Evolutionary conservation across 1,284 basidiomycete genomes (phyloP).

Genomic region (Apiotrichum laibachii): DNA sequence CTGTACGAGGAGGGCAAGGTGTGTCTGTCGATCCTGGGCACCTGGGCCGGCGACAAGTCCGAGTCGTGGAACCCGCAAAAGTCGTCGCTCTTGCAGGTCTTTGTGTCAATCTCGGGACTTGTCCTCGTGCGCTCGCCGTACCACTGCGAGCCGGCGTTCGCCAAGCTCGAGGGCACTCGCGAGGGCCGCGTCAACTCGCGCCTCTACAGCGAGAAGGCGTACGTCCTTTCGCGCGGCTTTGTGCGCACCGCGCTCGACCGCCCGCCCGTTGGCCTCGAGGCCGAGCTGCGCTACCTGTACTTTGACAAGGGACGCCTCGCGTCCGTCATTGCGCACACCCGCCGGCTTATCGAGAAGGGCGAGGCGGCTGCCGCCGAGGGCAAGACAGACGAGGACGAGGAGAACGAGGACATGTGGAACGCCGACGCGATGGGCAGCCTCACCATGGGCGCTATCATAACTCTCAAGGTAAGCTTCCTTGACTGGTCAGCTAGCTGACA

Average conservation of each 20-base stretch:
- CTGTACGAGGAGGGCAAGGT: conserved; percentile 95
- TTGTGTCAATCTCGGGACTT: conserved; percentile 89
- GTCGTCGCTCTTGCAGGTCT: conserved; percentile 83
- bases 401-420: conserved; percentile 51
- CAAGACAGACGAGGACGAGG: conserved; percentile 36
- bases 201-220: conserved; percentile 70
- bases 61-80: conserved; percentile 71
- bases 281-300: conserved; percentile 75
- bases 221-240: conserved; percentile 82
- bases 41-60: conserved; percentile 82
- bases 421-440: conserved; percentile 67
- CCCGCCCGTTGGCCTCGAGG: conserved; percentile 66
- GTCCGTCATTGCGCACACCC: conserved; percentile 66
- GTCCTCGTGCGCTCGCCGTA: conserved; percentile 91
- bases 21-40: conserved; percentile 84
- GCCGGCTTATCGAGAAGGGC: conserved; percentile 62
- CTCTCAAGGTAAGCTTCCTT: conserved; percentile 52
- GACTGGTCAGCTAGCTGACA: not conserved
- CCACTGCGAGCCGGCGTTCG: conserved; percentile 86
- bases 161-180: conserved; percentile 81
- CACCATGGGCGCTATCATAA: conserved; percentile 75
- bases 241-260: conserved; percentile 78
- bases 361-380: conserved; percentile 18
- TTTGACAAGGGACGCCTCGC: conserved; percentile 62
- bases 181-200: conserved; percentile 75